phyloP scores from a whole-genome alignment of 768 basidiomycete species.

The Suillus ampliporus region DNA sequence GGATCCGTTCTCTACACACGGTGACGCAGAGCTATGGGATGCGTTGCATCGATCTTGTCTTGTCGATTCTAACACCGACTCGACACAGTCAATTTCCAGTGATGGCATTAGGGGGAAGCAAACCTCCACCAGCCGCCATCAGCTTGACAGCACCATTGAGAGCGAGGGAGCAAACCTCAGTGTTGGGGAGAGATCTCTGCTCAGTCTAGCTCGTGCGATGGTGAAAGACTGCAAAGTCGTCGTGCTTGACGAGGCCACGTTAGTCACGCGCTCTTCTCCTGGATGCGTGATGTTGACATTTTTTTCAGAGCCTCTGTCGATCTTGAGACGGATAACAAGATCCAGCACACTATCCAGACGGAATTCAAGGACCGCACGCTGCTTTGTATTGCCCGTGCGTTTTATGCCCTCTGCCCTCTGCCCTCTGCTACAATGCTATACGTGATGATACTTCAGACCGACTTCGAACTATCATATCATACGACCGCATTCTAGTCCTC shows the following conservation, averaged over 20 bases:
- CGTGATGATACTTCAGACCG: constrained; percentile 37
- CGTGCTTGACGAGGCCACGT: too few relatives aligned
- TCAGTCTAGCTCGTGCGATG: too few relatives aligned
- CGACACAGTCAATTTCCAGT: constrained; percentile 28
- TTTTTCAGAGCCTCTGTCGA: constrained; percentile 41
- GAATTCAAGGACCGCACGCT: constrained; percentile 56
- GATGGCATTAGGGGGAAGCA: constrained; percentile 19
- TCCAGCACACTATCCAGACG: constrained; percentile 50
- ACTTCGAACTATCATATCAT: constrained; percentile 56
- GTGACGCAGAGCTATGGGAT: constrained; percentile 71
- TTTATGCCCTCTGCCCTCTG: constrained; percentile 30
- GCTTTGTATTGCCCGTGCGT: constrained; percentile 51
- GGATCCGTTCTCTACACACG: constrained; percentile 65
- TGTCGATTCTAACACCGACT: constrained; percentile 31
- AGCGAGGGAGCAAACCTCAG: constrained; percentile 58
- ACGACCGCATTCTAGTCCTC: constrained; percentile 74
- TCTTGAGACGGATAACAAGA: constrained; percentile 57
- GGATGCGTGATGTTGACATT: background rate
- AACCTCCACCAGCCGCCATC: constrained; percentile 44
- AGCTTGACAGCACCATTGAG: constrained; percentile 55
- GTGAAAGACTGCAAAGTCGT: too few relatives aligned
- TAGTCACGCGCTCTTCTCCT: constrained; percentile 37
- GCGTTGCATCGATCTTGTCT: constrained; percentile 69
- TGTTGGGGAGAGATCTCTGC: too few relatives aligned
- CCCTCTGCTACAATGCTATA: background rate